phyloP scores from a whole-genome alignment of 768 basidiomycete species.

The Pisolithus albus region DNA sequence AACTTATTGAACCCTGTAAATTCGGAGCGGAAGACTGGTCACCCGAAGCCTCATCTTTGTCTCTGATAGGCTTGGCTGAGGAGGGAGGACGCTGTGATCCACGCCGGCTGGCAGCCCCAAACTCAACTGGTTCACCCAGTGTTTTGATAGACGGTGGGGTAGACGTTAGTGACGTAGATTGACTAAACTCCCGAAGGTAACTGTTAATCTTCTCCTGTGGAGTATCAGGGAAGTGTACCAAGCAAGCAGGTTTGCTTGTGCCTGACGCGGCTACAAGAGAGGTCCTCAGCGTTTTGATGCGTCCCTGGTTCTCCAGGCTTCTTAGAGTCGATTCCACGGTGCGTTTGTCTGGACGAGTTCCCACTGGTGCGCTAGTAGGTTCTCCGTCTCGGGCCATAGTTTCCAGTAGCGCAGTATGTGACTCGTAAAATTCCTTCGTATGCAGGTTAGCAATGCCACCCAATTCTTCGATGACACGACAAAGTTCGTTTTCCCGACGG shows the following conservation, averaged over 20 bases:
- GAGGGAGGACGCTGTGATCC: constrained; percentile 26
- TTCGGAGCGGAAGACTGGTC: constrained; percentile 18
- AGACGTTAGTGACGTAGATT: constrained; percentile 25
- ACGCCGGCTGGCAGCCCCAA: constrained; percentile 37
- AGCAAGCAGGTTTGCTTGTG: constrained; percentile 46
- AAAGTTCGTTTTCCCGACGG: constrained; percentile 74
- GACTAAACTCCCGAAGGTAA: constrained; percentile 53
- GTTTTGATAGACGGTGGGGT: constrained; percentile 36
- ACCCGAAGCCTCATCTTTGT: constrained; percentile 34
- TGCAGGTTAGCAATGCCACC: constrained; percentile 65
- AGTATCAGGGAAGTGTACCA: constrained; percentile 60
- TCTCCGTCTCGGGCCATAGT: constrained; percentile 53
- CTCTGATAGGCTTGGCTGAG: constrained; percentile 20
- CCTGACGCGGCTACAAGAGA: constrained; percentile 55
- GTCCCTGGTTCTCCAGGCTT: constrained; percentile 56
- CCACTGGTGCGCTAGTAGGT: constrained; percentile 60
- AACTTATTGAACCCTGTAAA: neutral
- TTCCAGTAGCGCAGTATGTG: constrained; percentile 58
- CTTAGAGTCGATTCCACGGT: constrained; percentile 57
- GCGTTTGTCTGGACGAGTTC: constrained; percentile 66
- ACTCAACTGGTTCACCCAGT: constrained; percentile 49
- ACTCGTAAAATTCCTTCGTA: constrained; percentile 63
- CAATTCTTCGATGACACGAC: constrained; percentile 54
- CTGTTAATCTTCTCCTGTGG: constrained; percentile 45
- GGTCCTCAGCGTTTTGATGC: constrained; percentile 66